Evolutionary conservation across 371 early-diverging fungal species (phyloP), one percentile per base, ranked within the genome.

Genomic region (Rhizomucor pusillus): DNA sequence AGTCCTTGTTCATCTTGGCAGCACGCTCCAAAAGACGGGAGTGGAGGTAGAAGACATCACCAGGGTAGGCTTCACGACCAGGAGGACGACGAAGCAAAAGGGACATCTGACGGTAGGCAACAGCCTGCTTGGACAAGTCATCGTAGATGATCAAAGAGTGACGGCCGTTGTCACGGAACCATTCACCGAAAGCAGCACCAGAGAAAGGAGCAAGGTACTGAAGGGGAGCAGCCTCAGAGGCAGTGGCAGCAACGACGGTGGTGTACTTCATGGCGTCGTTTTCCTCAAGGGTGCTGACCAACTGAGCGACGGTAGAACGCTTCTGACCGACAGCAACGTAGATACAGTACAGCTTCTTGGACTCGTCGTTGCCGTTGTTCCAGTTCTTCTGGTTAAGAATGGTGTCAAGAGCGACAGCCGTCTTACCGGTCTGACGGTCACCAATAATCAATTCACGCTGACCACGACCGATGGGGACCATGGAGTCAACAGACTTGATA

Each of bases 361-460:
- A 25, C 23, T 66, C 66, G 45, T 66, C 66, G 54, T 37, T 29
- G 35, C 84, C 95, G 92, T 66, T 63, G 84, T 94, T 94, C 94
- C 94, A 94, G 77, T 85, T 85, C 90, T 93, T 94, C 80, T 95
- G 95, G 90, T 95, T 95, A 59, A 95, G 77, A 65, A 95, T 95
- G 79, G 94, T 90, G 75, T 94, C 96, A 59, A 95, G 81, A 37
- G 94, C 94, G 67, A 95, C 94, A 60, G 96, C 88, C 62, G 96
- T 94, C 87, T 95, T 95, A 64, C 96, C 96, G 64, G 95, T 94
- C 77, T 96, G 96, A 86, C 95, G 92, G 82, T 96, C 96, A 77
- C 96, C 96, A 78, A 94, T 94, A 75, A 96, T 96, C 84, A 96
- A 86, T 85, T 96, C 96, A 90, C 96, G 91, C 84, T 96, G 96